These are phyloP conservation scores for Perkinsus olseni DNA, from an alignment of 169 alveolate species.

Conservation along the genomic window DNA sequence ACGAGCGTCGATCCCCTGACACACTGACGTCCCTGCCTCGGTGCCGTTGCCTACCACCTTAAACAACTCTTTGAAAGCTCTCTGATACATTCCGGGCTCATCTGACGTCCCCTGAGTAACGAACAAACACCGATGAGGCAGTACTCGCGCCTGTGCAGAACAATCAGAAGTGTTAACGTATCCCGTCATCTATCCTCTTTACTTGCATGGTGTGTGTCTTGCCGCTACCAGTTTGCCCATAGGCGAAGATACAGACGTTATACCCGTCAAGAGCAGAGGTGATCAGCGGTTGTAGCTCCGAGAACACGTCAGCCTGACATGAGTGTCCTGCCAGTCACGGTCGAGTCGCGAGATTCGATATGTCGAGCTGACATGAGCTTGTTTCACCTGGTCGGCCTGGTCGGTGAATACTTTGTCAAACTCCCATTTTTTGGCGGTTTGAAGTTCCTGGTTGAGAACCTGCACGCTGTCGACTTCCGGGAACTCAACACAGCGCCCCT, in stretches of 20 bases:
- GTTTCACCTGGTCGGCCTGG: neutral
- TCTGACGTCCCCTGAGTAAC: neutral
- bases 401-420: neutral
- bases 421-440: neutral
- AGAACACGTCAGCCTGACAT: conserved; percentile 19
- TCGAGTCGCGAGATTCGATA: too few relatives aligned
- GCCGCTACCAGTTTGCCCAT: conserved; percentile 59
- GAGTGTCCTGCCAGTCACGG: too few relatives aligned
- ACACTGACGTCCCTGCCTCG: neutral
- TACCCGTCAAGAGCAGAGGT: conserved; percentile 49
- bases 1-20: neutral
- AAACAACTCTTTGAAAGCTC: neutral
- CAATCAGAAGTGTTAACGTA: too few relatives aligned
- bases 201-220: conserved; percentile 48
- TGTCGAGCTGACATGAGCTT: neutral
- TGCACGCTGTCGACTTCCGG: neutral
- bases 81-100: neutral
- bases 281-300: conserved; percentile 17
- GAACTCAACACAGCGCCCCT: neutral
- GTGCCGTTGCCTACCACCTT: neutral
- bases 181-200: neutral
- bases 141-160: too few relatives aligned
- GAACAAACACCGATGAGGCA: too few relatives aligned
- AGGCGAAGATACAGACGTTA: conserved; percentile 58
- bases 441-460: neutral